phyloP scores from a whole-genome alignment of 2,329 filamentous ascomycete genomes.

The Claviceps arundinis region DNA sequence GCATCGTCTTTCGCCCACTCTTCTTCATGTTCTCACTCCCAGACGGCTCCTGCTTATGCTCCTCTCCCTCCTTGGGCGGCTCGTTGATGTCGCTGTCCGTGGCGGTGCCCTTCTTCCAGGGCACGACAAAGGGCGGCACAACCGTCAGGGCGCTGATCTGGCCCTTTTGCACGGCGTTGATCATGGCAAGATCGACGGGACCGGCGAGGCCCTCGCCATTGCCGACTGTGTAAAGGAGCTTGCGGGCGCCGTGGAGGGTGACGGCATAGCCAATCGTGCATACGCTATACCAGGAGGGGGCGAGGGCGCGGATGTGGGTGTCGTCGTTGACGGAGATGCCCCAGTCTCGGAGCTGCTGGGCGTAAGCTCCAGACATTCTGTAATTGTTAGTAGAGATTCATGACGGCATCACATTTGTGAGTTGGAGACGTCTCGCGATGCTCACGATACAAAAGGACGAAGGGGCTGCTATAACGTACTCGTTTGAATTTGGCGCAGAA shows the following conservation, averaged over 20 bases:
- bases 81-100: conserved; percentile 1
- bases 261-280: conserved; percentile 2
- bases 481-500: neutral
- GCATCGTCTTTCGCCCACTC: neutral
- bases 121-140: neutral
- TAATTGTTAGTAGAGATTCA: neutral
- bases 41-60: neutral
- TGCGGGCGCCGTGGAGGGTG: neutral
- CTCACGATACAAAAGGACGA: too few relatives aligned
- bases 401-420: too few relatives aligned
- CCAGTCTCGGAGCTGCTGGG: neutral
- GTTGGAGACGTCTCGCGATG: too few relatives aligned
- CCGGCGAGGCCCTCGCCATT: neutral
- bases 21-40: neutral
- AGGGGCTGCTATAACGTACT: neutral
- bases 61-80: neutral
- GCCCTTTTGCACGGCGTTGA: neutral
- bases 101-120: neutral
- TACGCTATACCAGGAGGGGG: conserved; percentile 1
- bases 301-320: neutral
- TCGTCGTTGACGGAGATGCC: neutral
- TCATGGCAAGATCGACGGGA: conserved; percentile 2
- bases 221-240: conserved; percentile 1
- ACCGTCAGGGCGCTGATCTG: neutral
- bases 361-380: neutral